Percentiles rank a stretch among this genome's conserved stretches.
Conservation (phyloP, 139 green algal genomes). For the Chlorella sp. region DNA sequence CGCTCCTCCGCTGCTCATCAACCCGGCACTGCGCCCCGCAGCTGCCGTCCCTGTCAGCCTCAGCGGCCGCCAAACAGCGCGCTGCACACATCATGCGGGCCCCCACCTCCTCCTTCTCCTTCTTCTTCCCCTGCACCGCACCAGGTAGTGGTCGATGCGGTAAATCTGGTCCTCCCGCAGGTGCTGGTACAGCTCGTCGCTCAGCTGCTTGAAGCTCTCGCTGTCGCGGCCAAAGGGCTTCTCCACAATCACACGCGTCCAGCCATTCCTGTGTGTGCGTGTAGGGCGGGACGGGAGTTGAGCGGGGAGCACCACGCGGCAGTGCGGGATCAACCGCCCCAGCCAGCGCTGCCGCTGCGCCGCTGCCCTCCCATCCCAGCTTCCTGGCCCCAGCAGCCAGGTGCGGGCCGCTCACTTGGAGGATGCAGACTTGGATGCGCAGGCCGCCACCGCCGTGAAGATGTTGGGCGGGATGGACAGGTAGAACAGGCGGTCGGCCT, state of each 20-base stretch:
- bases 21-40: no score
- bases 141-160: conserved; percentile 99
- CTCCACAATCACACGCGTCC: conserved; percentile 98
- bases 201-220: conserved; percentile 82
- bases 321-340: no score
- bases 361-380: no score
- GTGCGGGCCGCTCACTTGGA: conserved; percentile 58
- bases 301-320: background rate
- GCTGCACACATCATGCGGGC: no score
- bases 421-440: conserved; percentile 61
- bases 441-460: conserved; percentile 85
- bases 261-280: conserved; percentile 74
- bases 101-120: no score
- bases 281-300: no score
- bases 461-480: conserved; percentile 97
- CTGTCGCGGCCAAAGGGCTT: conserved; percentile 98
- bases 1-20: no score
- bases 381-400: background rate
- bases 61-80: no score
- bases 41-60: no score
- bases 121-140: background rate
- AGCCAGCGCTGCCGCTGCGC: no score
- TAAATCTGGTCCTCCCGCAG: conserved; percentile 98
- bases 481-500: conserved; percentile 96
- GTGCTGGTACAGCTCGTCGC: conserved; percentile 75